Conservation (phyloP, 495 filamentous ascomycete genomes). For the Evansstolkia leycettana region DNA sequence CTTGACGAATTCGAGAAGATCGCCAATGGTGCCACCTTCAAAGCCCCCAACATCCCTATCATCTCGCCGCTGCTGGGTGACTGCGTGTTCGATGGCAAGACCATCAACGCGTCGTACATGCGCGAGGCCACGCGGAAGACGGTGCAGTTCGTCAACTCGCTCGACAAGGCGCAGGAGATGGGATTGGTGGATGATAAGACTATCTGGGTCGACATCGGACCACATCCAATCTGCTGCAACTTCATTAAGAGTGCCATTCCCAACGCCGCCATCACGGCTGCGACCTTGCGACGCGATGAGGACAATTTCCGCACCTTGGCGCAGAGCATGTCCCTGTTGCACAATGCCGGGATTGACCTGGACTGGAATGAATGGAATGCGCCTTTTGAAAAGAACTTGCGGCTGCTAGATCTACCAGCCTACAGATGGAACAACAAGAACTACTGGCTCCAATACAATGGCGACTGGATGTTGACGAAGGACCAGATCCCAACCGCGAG, state of each 20-base stretch:
- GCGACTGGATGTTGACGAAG: slow-evolving; percentile 23
- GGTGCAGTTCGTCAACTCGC: slow-evolving; percentile 17
- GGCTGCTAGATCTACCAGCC: slow-evolving; percentile 47
- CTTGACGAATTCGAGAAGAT: slow-evolving; percentile 28
- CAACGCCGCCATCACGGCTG: slow-evolving; percentile 19
- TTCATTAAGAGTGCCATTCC: slow-evolving; percentile 14
- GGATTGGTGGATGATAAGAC: slow-evolving; percentile 12
- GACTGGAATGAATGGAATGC: slow-evolving; percentile 57
- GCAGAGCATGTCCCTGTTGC: slow-evolving; percentile 39
- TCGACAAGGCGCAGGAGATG: slow-evolving; percentile 9
- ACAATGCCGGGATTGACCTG: slow-evolving; percentile 43
- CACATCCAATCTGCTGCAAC: slow-evolving; percentile 19
- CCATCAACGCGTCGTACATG: slow-evolving; percentile 20
- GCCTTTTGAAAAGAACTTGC: slow-evolving; percentile 38
- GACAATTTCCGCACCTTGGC: slow-evolving; percentile 44
- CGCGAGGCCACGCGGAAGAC: slow-evolving; percentile 14
- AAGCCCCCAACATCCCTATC: slow-evolving; percentile 17
- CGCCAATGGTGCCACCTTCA: slow-evolving; percentile 23
- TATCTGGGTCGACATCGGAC: slow-evolving; percentile 29
- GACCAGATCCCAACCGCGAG: slow-evolving; percentile 5
- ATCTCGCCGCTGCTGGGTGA: slow-evolving; percentile 18
- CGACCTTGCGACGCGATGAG: slow-evolving; percentile 29
- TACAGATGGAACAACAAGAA: slow-evolving; percentile 40
- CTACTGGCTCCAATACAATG: slow-evolving; percentile 32
- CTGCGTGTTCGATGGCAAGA: slow-evolving; percentile 3